Conservation (phyloP, 2,329 filamentous ascomycete genomes). For the Berkeleyomyces rouxiae region DNA sequence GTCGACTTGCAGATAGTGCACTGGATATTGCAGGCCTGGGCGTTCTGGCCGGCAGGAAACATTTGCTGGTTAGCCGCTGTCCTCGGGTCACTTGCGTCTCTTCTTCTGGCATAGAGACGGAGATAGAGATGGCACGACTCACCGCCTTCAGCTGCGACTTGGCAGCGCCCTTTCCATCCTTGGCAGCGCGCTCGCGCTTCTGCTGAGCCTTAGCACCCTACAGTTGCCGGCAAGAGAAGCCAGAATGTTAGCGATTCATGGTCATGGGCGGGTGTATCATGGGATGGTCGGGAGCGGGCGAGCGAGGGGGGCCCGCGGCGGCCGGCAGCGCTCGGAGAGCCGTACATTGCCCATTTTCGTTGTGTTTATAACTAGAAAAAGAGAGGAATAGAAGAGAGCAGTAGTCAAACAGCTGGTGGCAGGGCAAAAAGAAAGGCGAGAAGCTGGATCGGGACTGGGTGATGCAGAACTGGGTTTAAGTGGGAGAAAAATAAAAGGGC, state of each 20-base stretch:
- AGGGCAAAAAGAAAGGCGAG: not conserved
- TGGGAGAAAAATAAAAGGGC: not conserved
- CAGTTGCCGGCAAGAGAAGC: not conserved
- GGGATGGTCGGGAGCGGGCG: not conserved
- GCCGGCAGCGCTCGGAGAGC: too few species aligned
- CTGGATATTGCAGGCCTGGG: slow-evolving; percentile 57
- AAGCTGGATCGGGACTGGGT: not conserved
- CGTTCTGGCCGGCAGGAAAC: slow-evolving; percentile 37
- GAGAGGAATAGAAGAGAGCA: not conserved
- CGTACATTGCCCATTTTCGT: slow-evolving; percentile 16
- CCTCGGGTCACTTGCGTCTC: not conserved
- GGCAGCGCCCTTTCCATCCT: slow-evolving; percentile 38
- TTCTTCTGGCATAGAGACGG: not conserved
- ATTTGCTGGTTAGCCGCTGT: not conserved
- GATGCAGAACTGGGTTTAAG: not conserved
- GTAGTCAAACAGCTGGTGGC: too few species aligned
- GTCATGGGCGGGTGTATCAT: not conserved
- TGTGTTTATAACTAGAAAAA: not conserved
- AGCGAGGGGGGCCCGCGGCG: too few species aligned
- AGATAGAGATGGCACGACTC: slow-evolving; percentile 21
- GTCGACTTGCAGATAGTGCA: slow-evolving; percentile 63
- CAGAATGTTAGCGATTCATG: not conserved
- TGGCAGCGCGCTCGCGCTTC: slow-evolving; percentile 57
- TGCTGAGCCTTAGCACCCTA: slow-evolving; percentile 50
- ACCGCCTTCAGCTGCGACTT: slow-evolving; percentile 56